A percentile compares a stretch with the other conserved stretches of the same genome.
Conservation (phyloP, 352 stramenopile genomes). For the Achlya hypogyna region DNA sequence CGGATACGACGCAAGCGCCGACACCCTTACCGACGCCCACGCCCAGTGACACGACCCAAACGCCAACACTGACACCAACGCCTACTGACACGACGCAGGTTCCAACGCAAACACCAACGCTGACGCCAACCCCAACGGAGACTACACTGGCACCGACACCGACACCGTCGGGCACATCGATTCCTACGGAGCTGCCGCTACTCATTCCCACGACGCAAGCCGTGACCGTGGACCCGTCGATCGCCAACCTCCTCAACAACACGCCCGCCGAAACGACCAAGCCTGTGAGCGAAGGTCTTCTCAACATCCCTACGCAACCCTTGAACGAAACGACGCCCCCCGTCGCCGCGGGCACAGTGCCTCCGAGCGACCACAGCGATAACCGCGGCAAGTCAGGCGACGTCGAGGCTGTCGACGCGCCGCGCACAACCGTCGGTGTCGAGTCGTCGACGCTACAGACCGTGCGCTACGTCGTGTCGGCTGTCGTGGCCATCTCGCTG, state of each 20-base stretch:
- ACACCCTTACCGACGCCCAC: not conserved
- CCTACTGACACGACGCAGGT: not conserved
- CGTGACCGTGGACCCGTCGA: not conserved
- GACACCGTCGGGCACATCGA: not conserved
- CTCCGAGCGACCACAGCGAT: not conserved
- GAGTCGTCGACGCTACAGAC: slow-evolving; percentile 7
- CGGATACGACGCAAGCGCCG: not conserved
- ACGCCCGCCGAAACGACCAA: not conserved
- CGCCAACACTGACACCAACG: not conserved
- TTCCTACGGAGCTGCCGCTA: not conserved
- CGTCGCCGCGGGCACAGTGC: not conserved
- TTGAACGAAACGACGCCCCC: not conserved
- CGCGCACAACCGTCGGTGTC: not conserved
- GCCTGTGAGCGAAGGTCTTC: not conserved
- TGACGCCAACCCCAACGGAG: not conserved
- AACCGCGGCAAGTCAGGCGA: not conserved
- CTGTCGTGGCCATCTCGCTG: slow-evolving; percentile 8
- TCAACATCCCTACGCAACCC: not conserved
- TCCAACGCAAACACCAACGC: not conserved
- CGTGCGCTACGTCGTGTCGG: not conserved
- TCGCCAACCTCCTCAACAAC: not conserved
- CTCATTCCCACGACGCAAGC: not conserved
- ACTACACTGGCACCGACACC: not conserved
- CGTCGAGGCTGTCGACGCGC: not conserved
- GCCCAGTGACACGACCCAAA: not conserved